A percentile compares a stretch with the other conserved stretches of the same genome.
Evolutionary conservation across 352 stramenopile species (phyloP).

Genomic region (Peronospora destructor): DNA sequence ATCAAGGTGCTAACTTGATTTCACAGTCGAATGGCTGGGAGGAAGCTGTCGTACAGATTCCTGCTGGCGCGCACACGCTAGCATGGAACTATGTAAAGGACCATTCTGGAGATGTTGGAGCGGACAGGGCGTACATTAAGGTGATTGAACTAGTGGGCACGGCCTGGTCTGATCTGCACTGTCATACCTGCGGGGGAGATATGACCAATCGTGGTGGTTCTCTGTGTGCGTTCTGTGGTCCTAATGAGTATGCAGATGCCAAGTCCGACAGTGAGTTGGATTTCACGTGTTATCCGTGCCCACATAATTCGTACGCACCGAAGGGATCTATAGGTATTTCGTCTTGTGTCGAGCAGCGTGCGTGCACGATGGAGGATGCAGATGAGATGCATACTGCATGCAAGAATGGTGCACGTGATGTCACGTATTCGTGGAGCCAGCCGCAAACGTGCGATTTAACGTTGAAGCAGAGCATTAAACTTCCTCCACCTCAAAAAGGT

Average conservation of each 20-base stretch:
- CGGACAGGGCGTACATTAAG: slow-evolving; percentile 66
- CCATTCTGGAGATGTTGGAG: slow-evolving; percentile 56
- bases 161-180: slow-evolving; percentile 61
- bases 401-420: slow-evolving; percentile 43
- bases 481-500: slow-evolving; percentile 33
- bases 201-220: slow-evolving; percentile 72
- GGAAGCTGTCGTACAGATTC: slow-evolving; percentile 50
- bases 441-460: slow-evolving; percentile 54
- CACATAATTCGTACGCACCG: slow-evolving; percentile 46
- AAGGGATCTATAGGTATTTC: slow-evolving; percentile 70
- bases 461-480: slow-evolving; percentile 34
- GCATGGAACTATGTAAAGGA: slow-evolving; percentile 82
- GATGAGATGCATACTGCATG: slow-evolving; percentile 56
- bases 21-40: slow-evolving; percentile 68
- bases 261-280: slow-evolving; percentile 69
- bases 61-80: slow-evolving; percentile 56
- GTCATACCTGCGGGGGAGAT: slow-evolving; percentile 65
- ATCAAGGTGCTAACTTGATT: slow-evolving; percentile 40
- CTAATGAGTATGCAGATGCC: slow-evolving; percentile 65
- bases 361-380: slow-evolving; percentile 59
- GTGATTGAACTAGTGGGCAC: slow-evolving; percentile 81
- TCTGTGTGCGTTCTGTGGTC: slow-evolving; percentile 72
- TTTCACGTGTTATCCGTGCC: slow-evolving; percentile 70
- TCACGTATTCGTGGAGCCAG: slow-evolving; percentile 59
- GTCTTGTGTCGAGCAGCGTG: slow-evolving; percentile 52